Evolutionary conservation across 805 yeast genomes (phyloP).

Genomic region (Kodamaea lidongshanica): DNA sequence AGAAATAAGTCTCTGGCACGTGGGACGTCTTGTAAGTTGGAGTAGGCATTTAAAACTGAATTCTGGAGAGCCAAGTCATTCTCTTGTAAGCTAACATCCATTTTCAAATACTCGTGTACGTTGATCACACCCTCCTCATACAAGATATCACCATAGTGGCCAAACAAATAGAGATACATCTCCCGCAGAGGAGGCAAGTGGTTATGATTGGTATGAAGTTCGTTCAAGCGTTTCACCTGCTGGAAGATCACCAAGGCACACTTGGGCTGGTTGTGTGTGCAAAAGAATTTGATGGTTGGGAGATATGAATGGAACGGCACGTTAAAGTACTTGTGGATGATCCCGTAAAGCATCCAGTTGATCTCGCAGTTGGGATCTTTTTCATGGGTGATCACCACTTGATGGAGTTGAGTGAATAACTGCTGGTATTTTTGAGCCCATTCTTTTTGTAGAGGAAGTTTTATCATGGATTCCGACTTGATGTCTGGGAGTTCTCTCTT

Average conservation of each 20-base stretch:
- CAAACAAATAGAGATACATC: constrained; percentile 55
- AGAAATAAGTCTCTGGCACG: constrained; percentile 57
- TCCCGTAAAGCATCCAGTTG: constrained; percentile 56
- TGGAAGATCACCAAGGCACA: constrained; percentile 59
- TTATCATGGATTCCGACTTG: constrained; percentile 21
- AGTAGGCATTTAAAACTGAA: constrained; percentile 57
- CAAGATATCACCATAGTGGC: constrained; percentile 50
- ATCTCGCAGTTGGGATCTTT: constrained; percentile 34
- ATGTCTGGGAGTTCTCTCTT: constrained; percentile 35
- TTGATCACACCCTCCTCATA: constrained; percentile 64
- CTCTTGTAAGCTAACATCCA: constrained; percentile 48
- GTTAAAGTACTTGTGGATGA: constrained; percentile 47
- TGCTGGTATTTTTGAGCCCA: constrained; percentile 21
- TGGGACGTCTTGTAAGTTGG: constrained; percentile 49
- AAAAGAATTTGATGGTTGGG: constrained; percentile 53
- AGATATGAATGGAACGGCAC: constrained; percentile 55
- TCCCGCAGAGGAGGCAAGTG: constrained; percentile 34
- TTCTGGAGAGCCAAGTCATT: constrained; percentile 56
- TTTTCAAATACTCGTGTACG: constrained; percentile 55
- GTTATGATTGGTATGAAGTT: constrained; percentile 37
- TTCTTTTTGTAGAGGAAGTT: constrained; percentile 22
- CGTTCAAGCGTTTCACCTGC: constrained; percentile 49
- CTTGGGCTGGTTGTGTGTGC: constrained; percentile 49
- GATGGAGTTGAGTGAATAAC: constrained; percentile 25
- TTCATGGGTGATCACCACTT: constrained; percentile 24